A percentile compares a stretch with the other conserved stretches of the same genome.
Evolutionary conservation across 106 monocot genomes (phyloP).

Genomic region (Acanthochlamys bracteata): DNA sequence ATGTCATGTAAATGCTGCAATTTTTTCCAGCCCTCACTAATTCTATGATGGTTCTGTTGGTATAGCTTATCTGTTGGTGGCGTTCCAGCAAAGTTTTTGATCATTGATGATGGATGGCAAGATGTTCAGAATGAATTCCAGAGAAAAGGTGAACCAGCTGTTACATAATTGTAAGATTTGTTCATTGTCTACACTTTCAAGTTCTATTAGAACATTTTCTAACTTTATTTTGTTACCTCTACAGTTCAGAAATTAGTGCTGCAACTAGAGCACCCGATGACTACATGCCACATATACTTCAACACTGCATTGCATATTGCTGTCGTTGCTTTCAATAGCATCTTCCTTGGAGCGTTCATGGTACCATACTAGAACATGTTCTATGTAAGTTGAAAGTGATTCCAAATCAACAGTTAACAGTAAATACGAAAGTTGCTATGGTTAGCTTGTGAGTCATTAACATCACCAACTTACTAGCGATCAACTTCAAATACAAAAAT

Average conservation of each 20-base stretch:
- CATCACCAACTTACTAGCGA: too few species aligned
- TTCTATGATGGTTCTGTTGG: background rate
- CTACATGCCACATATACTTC: conserved; percentile 24
- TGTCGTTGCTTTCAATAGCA: conserved; percentile 36
- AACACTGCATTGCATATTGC: conserved; percentile 40
- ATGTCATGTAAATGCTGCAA: too few species aligned
- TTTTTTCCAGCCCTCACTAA: background rate
- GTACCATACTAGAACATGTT: conserved; percentile 58
- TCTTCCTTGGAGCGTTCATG: conserved; percentile 41
- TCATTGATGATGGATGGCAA: conserved; percentile 57
- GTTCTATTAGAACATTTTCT: conserved; percentile 7
- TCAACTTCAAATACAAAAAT: too few species aligned
- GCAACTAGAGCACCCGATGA: conserved; percentile 48
- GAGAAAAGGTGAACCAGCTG: conserved; percentile 33
- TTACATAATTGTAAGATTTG: conserved; percentile 40
- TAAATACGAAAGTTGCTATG: too few species aligned
- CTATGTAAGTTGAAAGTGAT: conserved; percentile 52
- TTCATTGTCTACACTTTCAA: conserved; percentile 8
- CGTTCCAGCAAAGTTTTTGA: conserved; percentile 35
- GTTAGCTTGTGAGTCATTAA: too few species aligned
- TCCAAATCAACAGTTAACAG: too few species aligned
- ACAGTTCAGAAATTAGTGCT: conserved; percentile 38
- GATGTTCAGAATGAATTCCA: conserved; percentile 35
- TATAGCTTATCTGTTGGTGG: conserved; percentile 34
- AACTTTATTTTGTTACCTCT: conserved; percentile 5